Evolutionary conservation across 331 rosid species (phyloP), one percentile per base, ranked within the genome.

Genomic region (Acacia concinna): DNA sequence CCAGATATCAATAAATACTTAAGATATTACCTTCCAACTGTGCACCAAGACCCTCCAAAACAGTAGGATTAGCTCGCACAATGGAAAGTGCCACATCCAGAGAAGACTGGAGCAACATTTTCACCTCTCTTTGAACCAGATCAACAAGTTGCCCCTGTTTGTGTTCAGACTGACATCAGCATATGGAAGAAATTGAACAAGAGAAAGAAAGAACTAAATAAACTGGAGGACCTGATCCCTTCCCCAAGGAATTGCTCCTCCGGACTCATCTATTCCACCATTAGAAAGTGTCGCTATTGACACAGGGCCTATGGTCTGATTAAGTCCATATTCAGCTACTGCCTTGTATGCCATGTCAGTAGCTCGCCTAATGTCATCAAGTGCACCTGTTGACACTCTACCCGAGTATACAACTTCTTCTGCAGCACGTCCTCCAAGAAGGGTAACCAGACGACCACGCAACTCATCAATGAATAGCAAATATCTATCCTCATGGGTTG

Each of bases 281-380:
- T 86, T 86, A 75, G 91, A 85, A 65, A 96, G 94, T 14, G 94
- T 91, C 71, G 94, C 86, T 76, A 96, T 85, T 65, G 99, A 96
- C 47, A 96, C 86, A 52, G 99, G 99, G 77, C 99, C 99, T 56
- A 96, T 93, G 17, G 87, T 91, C 83, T 82, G 83, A 88, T 88
- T 96, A 54, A 96, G 97, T 78, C 99, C 99, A 90, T 93, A 96
- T 81, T 96, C 99, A 78, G 99, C 98, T 54, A 93, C 92, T 59
- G 99, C 99, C 87, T 96, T 96, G 90, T 96, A 96, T 40, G 99
- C 99, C 94, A 96, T 88, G 88, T 93, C 99, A 51, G 99, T 96
- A 34, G 98, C 99, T 79, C 99, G 91, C 8, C 95, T 87, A 62
- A 96, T 96, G 84, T 96, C 99, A 88, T 96, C 99, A 81, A 93